Conservation (phyloP, 2,329 filamentous ascomycete species). For the Aspergillus quadrilineatus region DNA sequence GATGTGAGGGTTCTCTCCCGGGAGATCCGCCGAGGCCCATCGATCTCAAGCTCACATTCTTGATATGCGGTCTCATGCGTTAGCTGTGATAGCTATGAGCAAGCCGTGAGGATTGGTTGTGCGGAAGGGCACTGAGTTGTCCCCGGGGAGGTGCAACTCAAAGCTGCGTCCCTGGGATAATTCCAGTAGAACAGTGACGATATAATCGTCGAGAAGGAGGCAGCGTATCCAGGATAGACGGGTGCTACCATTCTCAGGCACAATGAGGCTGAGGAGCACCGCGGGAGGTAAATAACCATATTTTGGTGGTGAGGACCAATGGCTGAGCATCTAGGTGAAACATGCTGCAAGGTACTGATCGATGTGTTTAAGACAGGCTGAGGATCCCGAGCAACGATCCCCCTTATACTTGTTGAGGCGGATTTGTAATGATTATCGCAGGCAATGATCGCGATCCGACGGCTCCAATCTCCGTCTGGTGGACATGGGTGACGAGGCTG, state of each 20-base stretch:
- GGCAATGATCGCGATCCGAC: not conserved
- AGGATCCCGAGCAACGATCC: slow-evolving; percentile 5
- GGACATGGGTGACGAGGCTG: not conserved
- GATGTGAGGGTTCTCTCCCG: slow-evolving; percentile 6
- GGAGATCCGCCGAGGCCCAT: slow-evolving; percentile 6
- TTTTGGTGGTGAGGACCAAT: not conserved
- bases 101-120: not conserved
- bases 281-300: not conserved
- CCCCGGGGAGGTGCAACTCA: not conserved
- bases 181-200: not conserved
- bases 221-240: not conserved
- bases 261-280: not conserved
- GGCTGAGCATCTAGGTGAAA: slow-evolving; percentile 7
- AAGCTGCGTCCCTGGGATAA: not conserved
- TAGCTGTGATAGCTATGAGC: not conserved
- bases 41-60: slow-evolving; percentile 9
- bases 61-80: slow-evolving; percentile 2
- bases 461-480: not conserved
- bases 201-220: not conserved
- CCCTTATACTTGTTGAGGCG: slow-evolving; percentile 12
- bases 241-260: not conserved
- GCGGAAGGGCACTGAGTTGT: not conserved
- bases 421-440: not conserved
- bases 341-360: slow-evolving; percentile 23
- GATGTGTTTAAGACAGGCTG: slow-evolving; percentile 19